Evolutionary conservation across 2,329 filamentous ascomycete genomes (phyloP).

Genomic region (Epichloe elymi): DNA sequence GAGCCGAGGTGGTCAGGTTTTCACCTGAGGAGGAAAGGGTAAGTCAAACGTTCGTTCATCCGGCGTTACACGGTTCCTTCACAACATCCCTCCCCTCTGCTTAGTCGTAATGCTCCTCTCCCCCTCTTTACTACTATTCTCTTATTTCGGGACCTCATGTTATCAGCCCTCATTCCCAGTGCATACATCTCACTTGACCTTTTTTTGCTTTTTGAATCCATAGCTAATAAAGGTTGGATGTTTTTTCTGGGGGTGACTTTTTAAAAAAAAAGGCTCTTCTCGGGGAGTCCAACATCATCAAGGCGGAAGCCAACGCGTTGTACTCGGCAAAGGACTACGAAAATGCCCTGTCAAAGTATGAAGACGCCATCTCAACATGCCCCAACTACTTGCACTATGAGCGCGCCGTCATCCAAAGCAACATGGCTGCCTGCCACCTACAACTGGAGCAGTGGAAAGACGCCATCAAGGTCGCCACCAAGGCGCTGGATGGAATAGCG

Average conservation of each 20-base stretch:
- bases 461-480: conserved; percentile 59
- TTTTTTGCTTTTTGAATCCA: not conserved
- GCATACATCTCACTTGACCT: not conserved
- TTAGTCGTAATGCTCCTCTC: too few species aligned
- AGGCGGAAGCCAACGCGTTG: conserved; percentile 64
- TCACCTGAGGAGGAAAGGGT: conserved; percentile 44
- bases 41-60: conserved; percentile 6
- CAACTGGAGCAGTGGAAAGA: conserved; percentile 79
- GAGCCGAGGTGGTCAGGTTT: conserved; percentile 25
- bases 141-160: not conserved
- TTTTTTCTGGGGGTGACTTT: not conserved
- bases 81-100: too few species aligned
- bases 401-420: conserved; percentile 73
- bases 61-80: too few species aligned
- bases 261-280: conserved; percentile 62
- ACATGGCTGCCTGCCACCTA: conserved; percentile 79
- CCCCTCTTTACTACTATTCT: too few species aligned
- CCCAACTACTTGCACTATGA: conserved; percentile 82
- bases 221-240: not conserved
- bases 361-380: conserved; percentile 63
- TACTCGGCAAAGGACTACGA: conserved; percentile 61
- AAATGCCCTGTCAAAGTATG: conserved; percentile 70
- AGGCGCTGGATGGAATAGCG: conserved; percentile 60
- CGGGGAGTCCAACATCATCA: conserved; percentile 57
- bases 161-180: not conserved